Conservation (phyloP, 2,329 filamentous ascomycete genomes). For the Diplodia seriata region DNA sequence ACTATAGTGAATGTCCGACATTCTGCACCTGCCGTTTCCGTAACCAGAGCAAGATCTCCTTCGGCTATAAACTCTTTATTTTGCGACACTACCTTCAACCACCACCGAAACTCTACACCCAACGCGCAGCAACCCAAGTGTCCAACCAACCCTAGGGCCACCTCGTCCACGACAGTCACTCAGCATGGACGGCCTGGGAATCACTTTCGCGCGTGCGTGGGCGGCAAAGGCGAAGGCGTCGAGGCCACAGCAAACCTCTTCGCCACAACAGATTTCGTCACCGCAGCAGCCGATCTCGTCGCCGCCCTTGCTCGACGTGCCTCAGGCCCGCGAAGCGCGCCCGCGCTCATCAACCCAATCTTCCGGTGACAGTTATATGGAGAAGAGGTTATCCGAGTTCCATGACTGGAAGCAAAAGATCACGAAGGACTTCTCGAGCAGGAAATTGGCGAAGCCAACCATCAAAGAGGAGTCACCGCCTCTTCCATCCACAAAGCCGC, state of each 20-base stretch:
- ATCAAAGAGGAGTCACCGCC: neutral
- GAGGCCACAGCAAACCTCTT: neutral
- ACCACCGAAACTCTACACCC: neutral
- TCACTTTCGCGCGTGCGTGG: neutral
- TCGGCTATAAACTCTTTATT: neutral
- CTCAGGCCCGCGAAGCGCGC: neutral
- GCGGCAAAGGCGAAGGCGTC: neutral
- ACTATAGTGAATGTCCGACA: neutral
- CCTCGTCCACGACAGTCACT: neutral
- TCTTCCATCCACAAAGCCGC: neutral
- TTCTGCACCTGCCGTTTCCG: neutral
- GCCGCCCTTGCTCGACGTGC: neutral
- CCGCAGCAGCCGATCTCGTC: neutral
- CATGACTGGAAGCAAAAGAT: constrained; percentile 14
- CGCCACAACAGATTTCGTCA: neutral
- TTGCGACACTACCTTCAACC: neutral
- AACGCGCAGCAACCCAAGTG: neutral
- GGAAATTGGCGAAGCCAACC: neutral
- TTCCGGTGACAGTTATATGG: constrained; percentile 25
- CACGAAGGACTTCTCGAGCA: neutral
- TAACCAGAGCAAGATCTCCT: neutral
- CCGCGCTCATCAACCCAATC: neutral
- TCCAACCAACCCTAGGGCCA: neutral
- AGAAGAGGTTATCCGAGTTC: constrained; percentile 9
- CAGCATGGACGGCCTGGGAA: constrained; percentile 12